Percentiles rank a stretch among this genome's conserved stretches.
These are phyloP conservation scores for Chlorociboria aeruginascens DNA, from an alignment of 495 filamentous ascomycete genomes.

Conservation along the genomic window DNA sequence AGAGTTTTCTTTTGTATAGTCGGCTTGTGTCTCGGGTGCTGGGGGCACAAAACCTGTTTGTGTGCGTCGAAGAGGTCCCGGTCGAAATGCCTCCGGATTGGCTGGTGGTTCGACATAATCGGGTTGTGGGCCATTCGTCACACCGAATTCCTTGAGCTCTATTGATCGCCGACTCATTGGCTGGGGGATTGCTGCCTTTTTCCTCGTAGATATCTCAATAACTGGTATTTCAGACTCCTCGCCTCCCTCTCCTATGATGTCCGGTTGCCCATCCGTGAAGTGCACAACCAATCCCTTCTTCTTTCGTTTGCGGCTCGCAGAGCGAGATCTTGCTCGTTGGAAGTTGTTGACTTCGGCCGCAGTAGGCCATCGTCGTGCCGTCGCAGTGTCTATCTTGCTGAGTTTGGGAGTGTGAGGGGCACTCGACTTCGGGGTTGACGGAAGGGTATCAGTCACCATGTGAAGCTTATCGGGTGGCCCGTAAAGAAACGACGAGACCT, in stretches of 20 bases:
- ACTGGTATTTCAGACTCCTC: conserved; percentile 65
- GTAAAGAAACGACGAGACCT: conserved; percentile 2
- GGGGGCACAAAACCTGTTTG: conserved; percentile 34
- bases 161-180: conserved; percentile 17
- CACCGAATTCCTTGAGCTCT: conserved; percentile 12
- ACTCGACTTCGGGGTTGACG: neutral
- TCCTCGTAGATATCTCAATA: conserved; percentile 50
- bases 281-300: conserved; percentile 57
- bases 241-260: conserved; percentile 77
- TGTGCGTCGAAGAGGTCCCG: conserved; percentile 27
- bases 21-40: conserved; percentile 13
- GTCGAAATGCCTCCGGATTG: conserved; percentile 9
- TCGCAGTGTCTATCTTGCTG: conserved; percentile 15
- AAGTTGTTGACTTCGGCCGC: conserved; percentile 12
- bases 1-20: conserved; percentile 11
- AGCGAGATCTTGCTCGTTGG: conserved; percentile 5
- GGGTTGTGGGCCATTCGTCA: conserved; percentile 9
- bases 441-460: neutral
- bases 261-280: conserved; percentile 54
- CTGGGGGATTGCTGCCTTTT: conserved; percentile 21
- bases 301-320: conserved; percentile 21
- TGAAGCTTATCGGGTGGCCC: conserved; percentile 3
- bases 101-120: neutral
- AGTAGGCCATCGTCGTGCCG: conserved; percentile 18
- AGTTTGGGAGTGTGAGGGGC: conserved; percentile 5